phyloP scores from a whole-genome alignment of 441 rosid genomes.

The Gossypium schwendimanii region DNA sequence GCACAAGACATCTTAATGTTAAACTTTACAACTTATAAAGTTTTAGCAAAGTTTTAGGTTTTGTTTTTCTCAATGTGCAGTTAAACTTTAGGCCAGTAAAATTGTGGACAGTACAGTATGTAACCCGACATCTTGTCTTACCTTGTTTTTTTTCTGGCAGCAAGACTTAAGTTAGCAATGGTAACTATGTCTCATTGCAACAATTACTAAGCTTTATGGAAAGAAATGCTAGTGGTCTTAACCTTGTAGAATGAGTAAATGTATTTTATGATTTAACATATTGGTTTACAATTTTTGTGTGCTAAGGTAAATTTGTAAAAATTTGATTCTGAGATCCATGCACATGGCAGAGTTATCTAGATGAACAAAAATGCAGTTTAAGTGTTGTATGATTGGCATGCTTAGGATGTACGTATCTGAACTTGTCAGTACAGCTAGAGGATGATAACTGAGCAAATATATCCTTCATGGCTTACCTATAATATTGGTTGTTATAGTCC shows the following conservation, averaged over 20 bases:
- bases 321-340: conserved; percentile 3
- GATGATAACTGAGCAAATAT: not conserved
- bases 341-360: not conserved
- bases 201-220: not conserved
- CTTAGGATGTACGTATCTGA: conserved; percentile 2
- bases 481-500: not conserved
- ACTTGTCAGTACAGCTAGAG: not conserved
- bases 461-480: not conserved
- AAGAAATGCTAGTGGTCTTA: not conserved
- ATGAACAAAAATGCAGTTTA: not conserved
- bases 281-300: not conserved
- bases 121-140: not conserved
- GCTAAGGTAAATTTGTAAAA: not conserved
- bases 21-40: too few species aligned
- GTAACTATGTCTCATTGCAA: not conserved
- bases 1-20: too few species aligned
- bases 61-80: not conserved
- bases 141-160: not conserved
- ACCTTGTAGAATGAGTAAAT: not conserved
- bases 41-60: too few species aligned
- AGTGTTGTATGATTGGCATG: conserved; percentile 1
- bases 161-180: not conserved
- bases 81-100: not conserved
- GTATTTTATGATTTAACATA: not conserved
- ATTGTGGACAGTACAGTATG: not conserved